These are phyloP conservation scores for Chalciporus sp. DNA, from an alignment of 1,284 basidiomycete species.

Conservation along the genomic window DNA sequence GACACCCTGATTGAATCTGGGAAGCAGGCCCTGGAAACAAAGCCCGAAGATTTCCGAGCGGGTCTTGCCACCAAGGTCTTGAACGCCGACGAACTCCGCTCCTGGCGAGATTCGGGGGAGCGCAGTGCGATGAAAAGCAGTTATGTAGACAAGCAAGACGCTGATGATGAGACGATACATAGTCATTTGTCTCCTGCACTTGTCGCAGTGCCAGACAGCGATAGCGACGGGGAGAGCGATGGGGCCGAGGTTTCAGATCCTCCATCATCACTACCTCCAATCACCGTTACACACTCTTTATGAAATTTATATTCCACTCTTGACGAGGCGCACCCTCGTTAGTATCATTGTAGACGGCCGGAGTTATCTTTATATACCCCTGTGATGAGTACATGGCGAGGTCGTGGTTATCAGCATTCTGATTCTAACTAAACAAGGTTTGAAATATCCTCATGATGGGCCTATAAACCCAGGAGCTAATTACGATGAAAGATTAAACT, in stretches of 20 bases:
- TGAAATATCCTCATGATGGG: background rate
- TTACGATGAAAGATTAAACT: background rate
- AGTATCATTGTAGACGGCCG: constrained; percentile 26
- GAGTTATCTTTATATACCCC: constrained; percentile 29
- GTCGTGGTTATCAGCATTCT: constrained; percentile 16
- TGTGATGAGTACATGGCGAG: constrained; percentile 7
- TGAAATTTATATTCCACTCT: constrained; percentile 17
- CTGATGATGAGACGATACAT: constrained; percentile 31
- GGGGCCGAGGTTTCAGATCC: constrained; percentile 28
- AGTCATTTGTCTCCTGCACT: constrained; percentile 38
- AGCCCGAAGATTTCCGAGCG: constrained; percentile 52
- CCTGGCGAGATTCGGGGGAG: constrained; percentile 50
- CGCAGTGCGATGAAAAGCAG: constrained; percentile 8
- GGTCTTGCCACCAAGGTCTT: constrained; percentile 62
- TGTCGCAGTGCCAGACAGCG: constrained; percentile 35
- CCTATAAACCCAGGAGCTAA: background rate
- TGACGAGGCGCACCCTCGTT: constrained; percentile 13
- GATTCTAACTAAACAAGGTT: constrained; percentile 16
- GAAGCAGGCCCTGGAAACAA: constrained; percentile 60
- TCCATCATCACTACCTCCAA: constrained; percentile 36
- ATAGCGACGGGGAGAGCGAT: constrained; percentile 37
- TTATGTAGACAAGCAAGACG: constrained; percentile 23
- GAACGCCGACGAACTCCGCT: constrained; percentile 65
- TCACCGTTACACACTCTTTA: constrained; percentile 42
- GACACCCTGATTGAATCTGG: constrained; percentile 65